Evolutionary conservation across 768 basidiomycete genomes (phyloP), one percentile per base, ranked within the genome.

Genomic region (Russula ochroleuca): DNA sequence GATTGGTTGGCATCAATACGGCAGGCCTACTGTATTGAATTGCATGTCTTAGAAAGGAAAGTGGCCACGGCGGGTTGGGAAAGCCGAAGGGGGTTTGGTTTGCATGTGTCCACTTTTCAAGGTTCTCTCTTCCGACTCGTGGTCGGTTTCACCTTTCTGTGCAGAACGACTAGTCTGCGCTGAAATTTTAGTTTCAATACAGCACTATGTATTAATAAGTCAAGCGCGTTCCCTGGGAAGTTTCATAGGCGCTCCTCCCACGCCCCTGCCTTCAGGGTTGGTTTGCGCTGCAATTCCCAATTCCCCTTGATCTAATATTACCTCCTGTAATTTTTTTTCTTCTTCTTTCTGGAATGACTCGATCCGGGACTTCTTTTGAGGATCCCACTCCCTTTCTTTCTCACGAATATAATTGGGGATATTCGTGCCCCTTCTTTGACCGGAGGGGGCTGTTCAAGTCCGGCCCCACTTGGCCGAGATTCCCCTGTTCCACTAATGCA

Each of bases 201-300:
- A 23, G 52, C 52, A 54, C 21, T 13, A 21, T 23, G 19, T 19
- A 54, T 54, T 14, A 38, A 54, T 23, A 33, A 47, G 43, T 23
- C 35, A 47, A 14, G 56, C n/a, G 56, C 56, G 56, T 57, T 57
- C 31, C 56, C 56, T 57, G 56, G 56, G 56, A 57, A 57, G 43
- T 47, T 57, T 57, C 8, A 35, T 17, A 61, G 43, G 60, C 52
- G 60, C 35, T 21, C 43, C 51, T 61, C 51, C 51, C 59, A 61
- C 59, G 59, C n/a, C n/a, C n/a, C n/a, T n/a, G n/a, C 51, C 40
- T 14, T 25, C 14, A 3, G 9, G 11, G 6, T 38, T 25, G 13
- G 7, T 3, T 3, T 6, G 21, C 5, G 47, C 14, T 14, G 19
- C n/a, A 50, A 14, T 31, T 50, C 47, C 45, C 45, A 23, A 35